phyloP scores from a whole-genome alignment of 2,329 filamentous ascomycete species.

The Trichothecium sympodiale region DNA sequence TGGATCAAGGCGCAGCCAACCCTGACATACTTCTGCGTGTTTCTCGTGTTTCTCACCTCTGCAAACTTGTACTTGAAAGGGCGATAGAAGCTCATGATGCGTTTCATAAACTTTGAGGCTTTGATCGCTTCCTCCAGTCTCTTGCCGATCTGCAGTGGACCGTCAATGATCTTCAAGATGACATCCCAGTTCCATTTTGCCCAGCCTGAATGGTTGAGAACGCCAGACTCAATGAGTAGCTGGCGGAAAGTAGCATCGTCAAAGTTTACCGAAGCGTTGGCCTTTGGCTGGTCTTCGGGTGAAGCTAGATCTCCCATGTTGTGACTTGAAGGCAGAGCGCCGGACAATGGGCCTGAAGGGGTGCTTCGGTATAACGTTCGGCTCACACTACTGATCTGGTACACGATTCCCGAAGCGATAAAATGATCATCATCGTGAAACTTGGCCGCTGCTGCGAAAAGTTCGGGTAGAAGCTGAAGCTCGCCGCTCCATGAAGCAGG shows the following conservation, averaged over 20 bases:
- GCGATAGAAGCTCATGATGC: conserved; percentile 86
- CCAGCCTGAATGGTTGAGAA: conserved; percentile 81
- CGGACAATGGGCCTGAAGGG: conserved; percentile 30
- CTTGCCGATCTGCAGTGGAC: conserved; percentile 81
- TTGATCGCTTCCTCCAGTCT: conserved; percentile 88
- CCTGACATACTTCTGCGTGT: conserved; percentile 86
- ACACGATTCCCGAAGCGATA: conserved; percentile 79
- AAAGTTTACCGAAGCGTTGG: conserved; percentile 31
- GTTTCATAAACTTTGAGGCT: conserved; percentile 91
- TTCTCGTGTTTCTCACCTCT: conserved; percentile 78
- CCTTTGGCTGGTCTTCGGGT: conserved; percentile 47
- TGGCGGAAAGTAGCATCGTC: conserved; percentile 55
- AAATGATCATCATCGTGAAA: conserved; percentile 65
- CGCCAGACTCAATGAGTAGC: conserved; percentile 64
- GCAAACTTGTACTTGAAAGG: conserved; percentile 96
- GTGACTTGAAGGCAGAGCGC: conserved; percentile 28
- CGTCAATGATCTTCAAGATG: conserved; percentile 83
- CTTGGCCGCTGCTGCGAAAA: conserved; percentile 66
- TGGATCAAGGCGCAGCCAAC: conserved; percentile 83
- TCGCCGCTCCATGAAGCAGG: conserved; percentile 73
- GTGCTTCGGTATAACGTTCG: conserved; percentile 78
- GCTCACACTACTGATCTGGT: conserved; percentile 96
- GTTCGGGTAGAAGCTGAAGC: conserved; percentile 76
- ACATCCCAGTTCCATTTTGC: conserved; percentile 97
- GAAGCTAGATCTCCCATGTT: conserved; percentile 35